These are phyloP conservation scores for Vinca minor DNA, from an alignment of 257 asterid species.

Conservation along the genomic window DNA sequence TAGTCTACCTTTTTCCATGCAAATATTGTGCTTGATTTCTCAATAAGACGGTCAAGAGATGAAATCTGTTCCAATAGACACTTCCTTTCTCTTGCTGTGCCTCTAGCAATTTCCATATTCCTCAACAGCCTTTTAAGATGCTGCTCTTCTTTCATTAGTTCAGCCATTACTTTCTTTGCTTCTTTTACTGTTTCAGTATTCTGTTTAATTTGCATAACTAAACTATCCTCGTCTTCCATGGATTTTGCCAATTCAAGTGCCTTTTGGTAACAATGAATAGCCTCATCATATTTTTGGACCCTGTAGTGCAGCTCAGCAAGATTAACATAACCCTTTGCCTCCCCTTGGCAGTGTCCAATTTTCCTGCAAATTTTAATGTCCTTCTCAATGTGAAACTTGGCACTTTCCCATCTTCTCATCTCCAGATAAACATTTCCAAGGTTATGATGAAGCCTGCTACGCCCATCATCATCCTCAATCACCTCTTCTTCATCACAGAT, in stretches of 20 bases:
- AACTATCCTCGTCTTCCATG: conserved; percentile 79
- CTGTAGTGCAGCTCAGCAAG: conserved; percentile 78
- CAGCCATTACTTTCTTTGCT: conserved; percentile 57
- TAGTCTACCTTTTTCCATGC: conserved; percentile 61
- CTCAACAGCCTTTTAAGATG: conserved; percentile 68
- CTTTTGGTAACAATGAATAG: conserved; percentile 61
- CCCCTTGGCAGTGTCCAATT: conserved; percentile 84
- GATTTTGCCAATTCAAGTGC: conserved; percentile 73
- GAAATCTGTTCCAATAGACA: conserved; percentile 57
- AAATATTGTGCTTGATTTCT: conserved; percentile 59
- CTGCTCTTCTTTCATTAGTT: conserved; percentile 64
- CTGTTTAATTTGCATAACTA: conserved; percentile 47
- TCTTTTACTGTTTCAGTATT: conserved; percentile 55
- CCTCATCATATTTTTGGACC: conserved; percentile 59
- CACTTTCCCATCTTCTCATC: conserved; percentile 70
- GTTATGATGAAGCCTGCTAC: conserved; percentile 94
- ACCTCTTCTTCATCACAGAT: conserved; percentile 93
- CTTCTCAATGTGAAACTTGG: conserved; percentile 55
- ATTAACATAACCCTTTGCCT: conserved; percentile 86
- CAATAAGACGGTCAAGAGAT: conserved; percentile 61
- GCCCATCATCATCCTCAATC: conserved; percentile 55
- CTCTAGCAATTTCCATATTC: conserved; percentile 49
- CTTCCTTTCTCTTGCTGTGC: conserved; percentile 58
- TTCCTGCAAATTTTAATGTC: conserved; percentile 61
- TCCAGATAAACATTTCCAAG: conserved; percentile 78